Evolutionary conservation across 805 yeast genomes (phyloP), one percentile per base, ranked within the genome.

Genomic region (Starmerella tilneyi): DNA sequence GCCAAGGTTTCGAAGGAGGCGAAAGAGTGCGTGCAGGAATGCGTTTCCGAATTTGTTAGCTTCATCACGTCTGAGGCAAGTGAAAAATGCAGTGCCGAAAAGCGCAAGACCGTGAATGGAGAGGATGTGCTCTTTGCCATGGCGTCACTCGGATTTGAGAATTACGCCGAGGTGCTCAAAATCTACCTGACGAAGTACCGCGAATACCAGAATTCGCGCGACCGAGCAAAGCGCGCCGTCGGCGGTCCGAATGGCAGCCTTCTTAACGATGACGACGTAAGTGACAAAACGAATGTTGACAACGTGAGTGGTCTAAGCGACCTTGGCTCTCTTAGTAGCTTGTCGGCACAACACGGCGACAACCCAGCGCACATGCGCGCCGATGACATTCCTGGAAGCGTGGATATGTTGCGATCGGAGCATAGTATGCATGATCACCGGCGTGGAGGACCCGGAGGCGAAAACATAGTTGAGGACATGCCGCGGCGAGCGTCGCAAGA

Each of bases 1-100:
- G 89, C 88, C 9, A 81, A 81, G 56, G 77, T 81, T 1, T 78
- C 85, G 19, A 81, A 81, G 56, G 92, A 81, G 56, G 82, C 88
- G 34, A 80, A 81, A 56, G 88, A 79, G 54, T 76, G 84, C 53
- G 76, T 79, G 64, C 84, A 79, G 60, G 84, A 79, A 56, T 78
- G 82, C 56, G 84, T 77, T 4, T 66, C 74, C 40, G 82, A 78
- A 60, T 78, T 77, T 59, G 79, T 78, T 27, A 74, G 81, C 9
- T 78, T 78, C 60, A 73, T 78, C 44, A 79, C 84, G 3, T 72
- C 79, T 27, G 83, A 78, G 61, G 72, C 72, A 16, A 72, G 80
- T 39, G 84, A 79, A 50, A 73, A 71, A 54, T 78, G 83, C 57
- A 57, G 71, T 11, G 71, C 77, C 41, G 84, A 79, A 52, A 78